Base-by-base conservation (phyloP, 345 rosid genomes). In the Hypericum androsaemum region DNA sequence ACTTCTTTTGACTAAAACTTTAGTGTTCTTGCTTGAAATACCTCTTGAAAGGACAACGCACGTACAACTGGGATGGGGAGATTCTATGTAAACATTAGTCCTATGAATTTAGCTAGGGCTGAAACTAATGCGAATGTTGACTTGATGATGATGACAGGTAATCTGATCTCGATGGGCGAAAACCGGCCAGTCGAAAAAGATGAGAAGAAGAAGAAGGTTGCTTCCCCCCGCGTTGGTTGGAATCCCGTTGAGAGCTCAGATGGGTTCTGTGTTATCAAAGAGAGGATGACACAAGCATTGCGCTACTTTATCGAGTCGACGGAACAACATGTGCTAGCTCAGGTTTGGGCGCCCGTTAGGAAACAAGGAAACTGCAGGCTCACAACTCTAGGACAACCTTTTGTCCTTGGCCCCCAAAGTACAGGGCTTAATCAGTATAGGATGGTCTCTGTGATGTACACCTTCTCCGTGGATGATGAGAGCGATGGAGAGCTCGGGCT, bases 321-420 rank as follows among this genome's bases (percentile, higher is more conserved):
- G 3, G 95, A 76, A 6, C 95, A 90, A 42, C 94, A 84, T 32
- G 66, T 90, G 64, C 81, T 90, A 7, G 96, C 89, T 36, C 96
- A 87, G 67, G 83, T 90, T 52, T 90, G 98, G 98, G 95, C 86
- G 12, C 98, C 98, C 43, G 79, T 86, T 0, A 79, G 72, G 61
- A 66, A 60, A 45, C 78, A 75, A 54, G 79, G 82, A 51, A 75
- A 76, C 7, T 76, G 61, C 48, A 78, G 84, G 22, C 78, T 87
- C 15, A 80, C 92, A 51, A 90, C 98, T 75, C 76, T 80, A 22
- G 96, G 89, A 49, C 98, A 90, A 50, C 98, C 98, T 6, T 90
- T 90, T 61, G 80, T 84, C 66, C 86, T 90, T 48, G 88, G 76
- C 64, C 78, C 87, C 15, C 75, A 64, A 55, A 75, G 85, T 59